Percentiles rank a stretch among this genome's conserved stretches.
These are phyloP conservation scores for Dryas integrifolia DNA, from an alignment of 331 rosid species.

Conservation along the genomic window DNA sequence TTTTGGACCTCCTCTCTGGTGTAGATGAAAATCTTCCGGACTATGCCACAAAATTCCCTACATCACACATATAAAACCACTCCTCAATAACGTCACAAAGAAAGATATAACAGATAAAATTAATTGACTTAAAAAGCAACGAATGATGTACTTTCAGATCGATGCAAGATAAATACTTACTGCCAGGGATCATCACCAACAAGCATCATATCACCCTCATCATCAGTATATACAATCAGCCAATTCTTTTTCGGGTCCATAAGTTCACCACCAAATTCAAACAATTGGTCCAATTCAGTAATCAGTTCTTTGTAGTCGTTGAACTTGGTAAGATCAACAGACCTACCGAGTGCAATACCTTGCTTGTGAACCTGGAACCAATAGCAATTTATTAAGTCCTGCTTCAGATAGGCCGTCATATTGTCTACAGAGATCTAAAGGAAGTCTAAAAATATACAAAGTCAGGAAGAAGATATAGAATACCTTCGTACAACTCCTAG, in stretches of 20 bases:
- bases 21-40: conserved; percentile 82
- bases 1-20: conserved; percentile 92
- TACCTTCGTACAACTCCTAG: conserved; percentile 97
- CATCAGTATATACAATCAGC: conserved; percentile 85
- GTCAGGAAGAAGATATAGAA: neutral
- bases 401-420: neutral
- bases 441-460: neutral
- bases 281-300: conserved; percentile 75
- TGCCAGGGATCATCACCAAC: conserved; percentile 99
- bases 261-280: conserved; percentile 82
- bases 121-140: neutral
- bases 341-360: conserved; percentile 97
- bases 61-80: neutral
- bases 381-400: conserved; percentile 18
- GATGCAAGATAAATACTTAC: conserved; percentile 48
- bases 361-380: conserved; percentile 88
- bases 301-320: conserved; percentile 66
- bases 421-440: neutral
- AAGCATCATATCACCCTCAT: conserved; percentile 98
- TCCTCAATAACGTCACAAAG: conserved; percentile 2
- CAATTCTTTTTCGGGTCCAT: conserved; percentile 64
- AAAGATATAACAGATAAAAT: neutral
- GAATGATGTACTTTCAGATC: neutral
- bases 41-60: conserved; percentile 95
- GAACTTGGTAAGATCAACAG: conserved; percentile 88